Percentiles rank a stretch among this genome's conserved stretches.
phyloP scores from a whole-genome alignment of 805 yeast species.

The Starmerella gropengiesseri region DNA sequence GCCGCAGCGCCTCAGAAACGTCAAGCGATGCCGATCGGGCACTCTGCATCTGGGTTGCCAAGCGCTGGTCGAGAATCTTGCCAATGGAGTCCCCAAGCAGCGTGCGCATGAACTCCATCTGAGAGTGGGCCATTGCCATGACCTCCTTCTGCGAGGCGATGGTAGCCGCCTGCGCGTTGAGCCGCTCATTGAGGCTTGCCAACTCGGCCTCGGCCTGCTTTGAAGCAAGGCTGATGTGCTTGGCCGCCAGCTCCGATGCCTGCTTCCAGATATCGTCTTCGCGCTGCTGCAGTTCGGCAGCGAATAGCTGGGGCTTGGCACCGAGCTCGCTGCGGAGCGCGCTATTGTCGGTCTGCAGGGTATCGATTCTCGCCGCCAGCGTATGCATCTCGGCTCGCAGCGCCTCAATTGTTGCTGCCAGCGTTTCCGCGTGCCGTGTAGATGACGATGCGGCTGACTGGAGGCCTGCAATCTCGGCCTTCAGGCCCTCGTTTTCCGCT shows the following conservation, averaged over 20 bases:
- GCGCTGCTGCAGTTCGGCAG: background rate
- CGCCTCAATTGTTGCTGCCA: too few relatives aligned
- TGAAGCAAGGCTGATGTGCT: background rate
- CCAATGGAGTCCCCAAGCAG: constrained; percentile 2
- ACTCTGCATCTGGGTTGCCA: too few relatives aligned
- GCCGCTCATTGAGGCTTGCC: background rate
- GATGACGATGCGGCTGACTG: too few relatives aligned
- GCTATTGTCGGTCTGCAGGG: background rate
- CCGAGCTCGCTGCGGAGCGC: background rate
- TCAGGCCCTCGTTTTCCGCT: too few relatives aligned
- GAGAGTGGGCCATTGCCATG: constrained; percentile 1
- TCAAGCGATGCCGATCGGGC: too few relatives aligned
- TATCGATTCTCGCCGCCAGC: background rate
- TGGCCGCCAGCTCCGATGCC: constrained; percentile 1
- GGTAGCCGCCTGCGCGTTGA: background rate
- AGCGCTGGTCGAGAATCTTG: background rate
- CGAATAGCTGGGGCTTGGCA: background rate
- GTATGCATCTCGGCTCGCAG: background rate
- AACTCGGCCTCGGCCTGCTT: background rate
- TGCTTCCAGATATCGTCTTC: background rate
- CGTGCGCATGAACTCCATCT: constrained; percentile 1
- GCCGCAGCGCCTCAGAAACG: too few relatives aligned
- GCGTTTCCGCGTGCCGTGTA: too few relatives aligned
- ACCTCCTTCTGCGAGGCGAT: constrained; percentile 2
- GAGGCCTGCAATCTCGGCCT: too few relatives aligned